A percentile compares a stretch with the other conserved stretches of the same genome.
Evolutionary conservation across 805 yeast genomes (phyloP).

Genomic region (Starmera pachycereana): DNA sequence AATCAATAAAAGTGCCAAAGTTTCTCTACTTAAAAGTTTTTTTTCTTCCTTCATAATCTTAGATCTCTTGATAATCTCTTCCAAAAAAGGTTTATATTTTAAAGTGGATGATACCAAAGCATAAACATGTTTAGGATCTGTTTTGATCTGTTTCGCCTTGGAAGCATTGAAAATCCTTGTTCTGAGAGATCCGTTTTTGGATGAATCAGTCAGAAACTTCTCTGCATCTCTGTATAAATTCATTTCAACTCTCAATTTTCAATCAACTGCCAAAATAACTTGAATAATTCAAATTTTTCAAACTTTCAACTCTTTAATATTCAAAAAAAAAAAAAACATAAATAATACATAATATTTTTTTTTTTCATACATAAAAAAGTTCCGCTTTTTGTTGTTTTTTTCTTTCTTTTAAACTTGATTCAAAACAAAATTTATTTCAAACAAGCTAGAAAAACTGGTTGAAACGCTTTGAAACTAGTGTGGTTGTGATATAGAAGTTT

Average conservation of each 20-base stretch:
- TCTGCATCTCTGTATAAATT: constrained; percentile 29
- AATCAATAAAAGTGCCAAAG: constrained; percentile 52
- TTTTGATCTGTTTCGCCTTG: constrained; percentile 34
- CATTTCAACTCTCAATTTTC: background rate
- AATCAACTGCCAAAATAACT: too few relatives aligned
- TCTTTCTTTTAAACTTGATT: too few relatives aligned
- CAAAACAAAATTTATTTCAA: too few relatives aligned
- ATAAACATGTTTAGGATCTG: constrained; percentile 76
- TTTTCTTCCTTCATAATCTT: constrained; percentile 48
- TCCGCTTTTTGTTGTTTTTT: too few relatives aligned
- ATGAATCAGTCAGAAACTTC: constrained; percentile 18
- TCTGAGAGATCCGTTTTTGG: constrained; percentile 44
- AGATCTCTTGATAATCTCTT: constrained; percentile 53
- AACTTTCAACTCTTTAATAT: too few relatives aligned
- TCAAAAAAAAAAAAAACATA: too few relatives aligned
- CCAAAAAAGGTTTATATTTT: constrained; percentile 56
- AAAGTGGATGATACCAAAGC: constrained; percentile 77
- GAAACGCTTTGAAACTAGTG: too few relatives aligned
- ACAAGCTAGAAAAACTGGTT: too few relatives aligned
- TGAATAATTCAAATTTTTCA: too few relatives aligned
- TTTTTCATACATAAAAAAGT: too few relatives aligned
- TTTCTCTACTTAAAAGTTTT: constrained; percentile 32
- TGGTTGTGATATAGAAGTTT: too few relatives aligned
- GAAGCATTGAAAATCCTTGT: constrained; percentile 41
- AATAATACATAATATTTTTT: too few relatives aligned